phyloP scores from a whole-genome alignment of 805 yeast species.

The Teunomyces aglyptinius region DNA sequence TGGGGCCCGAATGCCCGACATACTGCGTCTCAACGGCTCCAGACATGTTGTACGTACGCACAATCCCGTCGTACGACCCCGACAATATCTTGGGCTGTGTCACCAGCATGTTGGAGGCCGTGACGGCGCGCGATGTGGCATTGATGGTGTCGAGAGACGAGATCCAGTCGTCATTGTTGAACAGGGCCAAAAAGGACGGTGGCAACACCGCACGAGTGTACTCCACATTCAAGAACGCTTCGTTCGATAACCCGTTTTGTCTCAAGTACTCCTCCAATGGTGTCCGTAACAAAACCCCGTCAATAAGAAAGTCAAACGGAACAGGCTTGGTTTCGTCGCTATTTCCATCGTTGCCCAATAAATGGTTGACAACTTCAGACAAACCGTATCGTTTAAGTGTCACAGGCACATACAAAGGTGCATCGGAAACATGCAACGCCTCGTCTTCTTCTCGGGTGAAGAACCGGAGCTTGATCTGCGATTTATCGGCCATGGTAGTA shows the following conservation, averaged over 20 bases:
- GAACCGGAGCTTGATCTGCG: conserved; percentile 79
- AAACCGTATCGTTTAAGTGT: conserved; percentile 85
- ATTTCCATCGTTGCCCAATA: conserved; percentile 47
- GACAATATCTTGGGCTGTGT: conserved; percentile 61
- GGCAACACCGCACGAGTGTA: conserved; percentile 92
- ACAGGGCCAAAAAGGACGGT: conserved; percentile 87
- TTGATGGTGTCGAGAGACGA: conserved; percentile 64
- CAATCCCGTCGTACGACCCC: conserved; percentile 94
- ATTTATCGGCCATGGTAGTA: conserved; percentile 31
- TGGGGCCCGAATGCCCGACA: conserved; percentile 85
- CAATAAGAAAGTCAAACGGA: conserved; percentile 90
- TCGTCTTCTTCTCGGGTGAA: conserved; percentile 84
- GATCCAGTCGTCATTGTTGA: conserved; percentile 93
- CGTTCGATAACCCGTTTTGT: conserved; percentile 75
- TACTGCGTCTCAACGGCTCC: conserved; percentile 80
- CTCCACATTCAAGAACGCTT: conserved; percentile 75
- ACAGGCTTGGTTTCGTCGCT: conserved; percentile 53
- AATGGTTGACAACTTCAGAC: conserved; percentile 92
- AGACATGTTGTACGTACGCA: conserved; percentile 79
- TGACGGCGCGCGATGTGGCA: conserved; percentile 24
- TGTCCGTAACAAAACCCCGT: conserved; percentile 76
- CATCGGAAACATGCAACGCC: conserved; percentile 63
- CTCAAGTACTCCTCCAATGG: conserved; percentile 78
- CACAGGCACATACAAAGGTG: conserved; percentile 86
- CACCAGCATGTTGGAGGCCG: conserved; percentile 22